These are phyloP conservation scores for Filobasidium floriforme DNA, from an alignment of 768 basidiomycete genomes.

Conservation along the genomic window DNA sequence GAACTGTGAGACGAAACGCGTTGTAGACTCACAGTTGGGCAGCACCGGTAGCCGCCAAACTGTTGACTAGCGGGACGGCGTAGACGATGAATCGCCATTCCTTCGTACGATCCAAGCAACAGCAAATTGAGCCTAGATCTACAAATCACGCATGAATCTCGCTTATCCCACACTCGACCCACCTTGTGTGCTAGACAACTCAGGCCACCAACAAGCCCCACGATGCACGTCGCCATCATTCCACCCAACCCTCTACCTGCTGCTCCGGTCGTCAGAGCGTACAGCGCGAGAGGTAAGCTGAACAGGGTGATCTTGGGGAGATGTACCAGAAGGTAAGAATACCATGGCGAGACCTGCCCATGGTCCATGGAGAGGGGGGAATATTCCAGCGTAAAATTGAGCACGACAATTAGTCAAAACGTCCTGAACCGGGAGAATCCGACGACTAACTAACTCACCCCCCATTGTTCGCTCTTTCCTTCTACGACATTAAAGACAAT, in stretches of 20 bases:
- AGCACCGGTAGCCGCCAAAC: conserved; percentile 65
- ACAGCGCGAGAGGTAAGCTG: conserved; percentile 52
- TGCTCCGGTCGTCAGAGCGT: conserved; percentile 44
- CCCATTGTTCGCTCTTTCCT: conserved; percentile 87
- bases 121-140: neutral
- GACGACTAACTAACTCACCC: conserved; percentile 53
- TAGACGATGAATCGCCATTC: conserved; percentile 97
- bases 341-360: conserved; percentile 60
- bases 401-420: too few relatives aligned
- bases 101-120: conserved; percentile 16
- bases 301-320: conserved; percentile 73
- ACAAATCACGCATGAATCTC: neutral
- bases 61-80: conserved; percentile 69
- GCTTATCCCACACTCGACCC: conserved; percentile 9
- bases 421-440: neutral
- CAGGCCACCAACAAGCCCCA: conserved; percentile 47
- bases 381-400: neutral
- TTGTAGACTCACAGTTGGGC: conserved; percentile 56
- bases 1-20: neutral
- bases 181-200: conserved; percentile 75
- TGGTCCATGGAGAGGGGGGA: neutral
- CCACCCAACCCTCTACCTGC: conserved; percentile 7
- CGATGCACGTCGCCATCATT: conserved; percentile 6
- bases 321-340: conserved; percentile 58
- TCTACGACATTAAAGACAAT: conserved; percentile 77